Evolutionary conservation across 2,329 filamentous ascomycete species (phyloP).

Genomic region (Calcarisporium arbuscula): DNA sequence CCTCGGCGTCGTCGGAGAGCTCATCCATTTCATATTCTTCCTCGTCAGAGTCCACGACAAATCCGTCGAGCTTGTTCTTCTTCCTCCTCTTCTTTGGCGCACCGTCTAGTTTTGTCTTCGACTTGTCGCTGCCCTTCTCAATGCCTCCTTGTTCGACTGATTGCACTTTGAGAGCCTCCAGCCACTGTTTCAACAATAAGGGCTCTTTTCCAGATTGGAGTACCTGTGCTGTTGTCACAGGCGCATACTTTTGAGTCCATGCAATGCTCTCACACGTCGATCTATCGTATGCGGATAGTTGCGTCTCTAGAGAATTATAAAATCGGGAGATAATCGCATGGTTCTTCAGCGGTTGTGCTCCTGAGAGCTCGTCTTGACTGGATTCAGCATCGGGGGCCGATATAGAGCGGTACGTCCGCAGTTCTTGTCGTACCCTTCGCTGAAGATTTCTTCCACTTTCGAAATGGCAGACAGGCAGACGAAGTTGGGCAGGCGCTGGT

Average conservation of each 20-base stretch:
- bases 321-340: constrained; percentile 57
- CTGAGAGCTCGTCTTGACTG: constrained; percentile 30
- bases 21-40: constrained; percentile 66
- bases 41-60: constrained; percentile 73
- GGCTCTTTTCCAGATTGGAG: constrained; percentile 70
- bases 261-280: constrained; percentile 64
- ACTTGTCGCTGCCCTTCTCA: constrained; percentile 23
- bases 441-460: constrained; percentile 52
- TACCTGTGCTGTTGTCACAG: constrained; percentile 60
- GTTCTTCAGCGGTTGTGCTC: constrained; percentile 13
- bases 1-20: constrained; percentile 54
- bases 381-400: constrained; percentile 13
- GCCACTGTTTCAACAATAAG: constrained; percentile 70
- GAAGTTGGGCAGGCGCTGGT: constrained; percentile 41
- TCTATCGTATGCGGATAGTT: constrained; percentile 73
- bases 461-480: constrained; percentile 49
- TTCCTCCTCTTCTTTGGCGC: constrained; percentile 56
- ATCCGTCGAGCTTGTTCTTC: constrained; percentile 70
- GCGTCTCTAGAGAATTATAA: constrained; percentile 52
- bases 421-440: constrained; percentile 37
- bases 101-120: constrained; percentile 20
- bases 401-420: constrained; percentile 31
- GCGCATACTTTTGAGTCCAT: constrained; percentile 86
- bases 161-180: constrained; percentile 68
- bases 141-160: constrained; percentile 60